Evolutionary conservation across 139 green algal species (phyloP), one percentile per base, ranked within the genome.

Genomic region (Raphidocelis subcapitata): DNA sequence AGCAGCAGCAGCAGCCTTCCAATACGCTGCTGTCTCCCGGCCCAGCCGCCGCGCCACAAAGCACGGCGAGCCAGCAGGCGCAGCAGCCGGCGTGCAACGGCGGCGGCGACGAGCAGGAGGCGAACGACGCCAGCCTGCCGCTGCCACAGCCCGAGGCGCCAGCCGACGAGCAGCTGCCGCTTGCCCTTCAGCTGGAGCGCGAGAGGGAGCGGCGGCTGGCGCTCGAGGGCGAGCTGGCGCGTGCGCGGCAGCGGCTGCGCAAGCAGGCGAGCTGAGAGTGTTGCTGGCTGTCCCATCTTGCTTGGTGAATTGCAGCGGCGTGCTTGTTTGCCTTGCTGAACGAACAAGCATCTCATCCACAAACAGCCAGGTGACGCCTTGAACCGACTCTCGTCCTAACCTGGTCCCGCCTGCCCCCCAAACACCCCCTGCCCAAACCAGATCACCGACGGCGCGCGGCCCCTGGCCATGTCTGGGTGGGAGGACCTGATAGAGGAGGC

Each of bases 401-500:
- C n/a, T n/a, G n/a, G n/a, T n/a, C n/a, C n/a, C n/a, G n/a, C n/a
- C n/a, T n/a, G n/a, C n/a, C n/a, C n/a, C n/a, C n/a, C n/a, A n/a
- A n/a, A n/a, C n/a, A n/a, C n/a, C n/a, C n/a, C n/a, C n/a, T n/a
- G n/a, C n/a, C n/a, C n/a, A n/a, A n/a, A n/a, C n/a, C n/a, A n/a
- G n/a, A n/a, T 59, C 3, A 41, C 72, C 36, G 63, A 51, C 21
- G 56, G 41, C 29, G 73, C 55, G 1, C 49, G 21, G 54, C 75
- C 56, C 15, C 65, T 71, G 26, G 51, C 67, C 37, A 79, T 84
- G 74, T 65, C 67, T n/a, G 76, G 73, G n/a, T 85, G 79, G 75
- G 82, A 88, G 69, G 82, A 88, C 15, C 51, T 88, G 35, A 78
- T 88, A 23, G 82, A 88, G 14, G 82, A 85, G 61, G 82, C 82